phyloP scores from a whole-genome alignment of 495 filamentous ascomycete genomes.

The Tuber melanosporum region DNA sequence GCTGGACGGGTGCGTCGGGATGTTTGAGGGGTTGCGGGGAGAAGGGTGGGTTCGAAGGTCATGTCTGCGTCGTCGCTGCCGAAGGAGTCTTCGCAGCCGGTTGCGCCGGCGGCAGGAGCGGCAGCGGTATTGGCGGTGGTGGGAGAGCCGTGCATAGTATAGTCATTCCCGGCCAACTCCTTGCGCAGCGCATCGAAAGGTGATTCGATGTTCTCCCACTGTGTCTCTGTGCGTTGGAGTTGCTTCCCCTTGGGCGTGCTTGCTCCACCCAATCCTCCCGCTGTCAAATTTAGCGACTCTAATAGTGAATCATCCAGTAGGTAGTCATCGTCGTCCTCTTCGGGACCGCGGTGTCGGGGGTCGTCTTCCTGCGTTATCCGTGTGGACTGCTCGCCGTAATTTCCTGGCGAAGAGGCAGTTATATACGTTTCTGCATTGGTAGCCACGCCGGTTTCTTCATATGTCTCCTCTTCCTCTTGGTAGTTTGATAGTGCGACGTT shows the following conservation, averaged over 20 bases:
- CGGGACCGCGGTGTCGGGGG: slow-evolving; percentile 21
- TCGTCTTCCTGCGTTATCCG: slow-evolving; percentile 42
- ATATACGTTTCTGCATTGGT: slow-evolving; percentile 43
- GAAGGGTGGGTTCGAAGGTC: slow-evolving; percentile 11
- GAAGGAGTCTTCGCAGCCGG: neutral
- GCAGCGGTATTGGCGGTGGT: slow-evolving; percentile 39
- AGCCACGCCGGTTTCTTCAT: slow-evolving; percentile 46
- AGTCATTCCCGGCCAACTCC: slow-evolving; percentile 33
- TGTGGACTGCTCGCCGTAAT: slow-evolving; percentile 41
- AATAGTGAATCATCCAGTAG: slow-evolving; percentile 54
- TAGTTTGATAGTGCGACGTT: slow-evolving; percentile 97
- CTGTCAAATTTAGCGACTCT: slow-evolving; percentile 44
- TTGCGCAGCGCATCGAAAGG: slow-evolving; percentile 54
- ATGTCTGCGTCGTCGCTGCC: neutral
- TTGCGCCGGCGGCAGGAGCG: neutral
- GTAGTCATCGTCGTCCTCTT: slow-evolving; percentile 48
- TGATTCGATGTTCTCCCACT: slow-evolving; percentile 58
- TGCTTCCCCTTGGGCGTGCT: slow-evolving; percentile 51
- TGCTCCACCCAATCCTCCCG: slow-evolving; percentile 45
- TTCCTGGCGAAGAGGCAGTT: slow-evolving; percentile 41
- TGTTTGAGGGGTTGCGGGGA: slow-evolving; percentile 31
- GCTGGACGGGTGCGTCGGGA: slow-evolving; percentile 12
- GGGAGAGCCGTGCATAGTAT: slow-evolving; percentile 45
- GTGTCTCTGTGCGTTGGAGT: slow-evolving; percentile 44
- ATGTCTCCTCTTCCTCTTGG: slow-evolving; percentile 61